phyloP scores from a whole-genome alignment of 148 eudicot species.

The Pharnaceum exiguum region DNA sequence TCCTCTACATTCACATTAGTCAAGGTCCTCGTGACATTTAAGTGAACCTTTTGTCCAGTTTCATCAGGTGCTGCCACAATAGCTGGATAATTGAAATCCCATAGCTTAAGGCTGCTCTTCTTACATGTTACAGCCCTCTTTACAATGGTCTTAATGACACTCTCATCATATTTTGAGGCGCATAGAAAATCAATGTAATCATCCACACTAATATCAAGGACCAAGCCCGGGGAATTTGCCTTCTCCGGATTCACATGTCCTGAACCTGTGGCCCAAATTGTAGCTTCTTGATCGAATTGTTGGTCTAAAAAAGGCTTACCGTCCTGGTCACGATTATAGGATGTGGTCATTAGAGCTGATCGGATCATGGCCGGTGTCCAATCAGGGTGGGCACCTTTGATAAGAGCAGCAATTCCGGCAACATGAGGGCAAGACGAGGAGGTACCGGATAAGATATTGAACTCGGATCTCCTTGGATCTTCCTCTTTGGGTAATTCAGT shows the following conservation, averaged over 20 bases:
- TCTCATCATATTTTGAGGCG: slow-evolving; percentile 1
- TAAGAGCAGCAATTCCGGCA: slow-evolving; percentile 38
- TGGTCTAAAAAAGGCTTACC: slow-evolving; percentile 8
- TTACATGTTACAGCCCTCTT: slow-evolving; percentile 14
- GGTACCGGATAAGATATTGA: slow-evolving; percentile 38
- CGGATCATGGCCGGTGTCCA: slow-evolving; percentile 44
- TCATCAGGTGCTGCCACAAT: slow-evolving; percentile 3
- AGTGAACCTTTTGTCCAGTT: neutral
- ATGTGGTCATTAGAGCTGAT: slow-evolving; percentile 48
- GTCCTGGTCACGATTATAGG: slow-evolving; percentile 31
- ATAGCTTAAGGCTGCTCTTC: neutral
- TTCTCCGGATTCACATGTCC: slow-evolving; percentile 33
- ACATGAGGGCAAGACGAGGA: slow-evolving; percentile 57
- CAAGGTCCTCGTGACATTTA: slow-evolving; percentile 18
- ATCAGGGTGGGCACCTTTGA: slow-evolving; percentile 35
- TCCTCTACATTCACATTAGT: slow-evolving; percentile 16
- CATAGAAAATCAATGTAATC: slow-evolving; percentile 28
- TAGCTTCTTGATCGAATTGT: neutral
- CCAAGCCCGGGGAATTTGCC: slow-evolving; percentile 31
- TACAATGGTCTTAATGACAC: slow-evolving; percentile 2
- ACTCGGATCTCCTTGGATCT: slow-evolving; percentile 23
- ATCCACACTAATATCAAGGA: slow-evolving; percentile 10
- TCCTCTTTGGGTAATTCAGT: slow-evolving; percentile 13
- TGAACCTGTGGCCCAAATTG: slow-evolving; percentile 23
- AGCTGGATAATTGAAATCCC: slow-evolving; percentile 30